These are phyloP conservation scores for Planoprotostelium fungivorum DNA, from an alignment of 78 protist species.

Conservation along the genomic window DNA sequence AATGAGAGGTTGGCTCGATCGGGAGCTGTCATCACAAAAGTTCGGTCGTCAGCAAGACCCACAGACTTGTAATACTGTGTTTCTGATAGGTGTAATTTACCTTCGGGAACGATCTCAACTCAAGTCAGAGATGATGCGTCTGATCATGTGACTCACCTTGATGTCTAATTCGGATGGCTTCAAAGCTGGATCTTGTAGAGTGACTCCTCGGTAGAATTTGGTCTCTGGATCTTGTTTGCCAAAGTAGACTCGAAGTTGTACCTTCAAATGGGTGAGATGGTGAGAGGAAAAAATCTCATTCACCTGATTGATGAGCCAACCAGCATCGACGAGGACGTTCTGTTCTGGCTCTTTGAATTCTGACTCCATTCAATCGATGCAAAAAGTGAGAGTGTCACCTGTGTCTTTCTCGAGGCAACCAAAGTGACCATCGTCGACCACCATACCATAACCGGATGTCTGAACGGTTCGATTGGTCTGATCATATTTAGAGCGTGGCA, in stretches of 20 bases:
- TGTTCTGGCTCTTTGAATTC: background rate
- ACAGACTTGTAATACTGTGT: background rate
- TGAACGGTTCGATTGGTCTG: background rate
- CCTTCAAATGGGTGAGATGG: background rate
- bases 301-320: background rate
- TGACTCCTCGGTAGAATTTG: background rate
- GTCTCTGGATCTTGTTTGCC: background rate
- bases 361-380: too few species aligned
- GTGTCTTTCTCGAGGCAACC: background rate
- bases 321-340: background rate
- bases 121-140: background rate
- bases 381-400: background rate
- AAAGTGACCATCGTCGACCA: background rate
- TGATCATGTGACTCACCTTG: background rate
- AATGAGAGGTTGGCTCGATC: background rate
- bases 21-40: background rate
- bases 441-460: background rate
- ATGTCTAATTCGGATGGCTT: background rate
- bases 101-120: background rate
- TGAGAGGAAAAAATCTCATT: background rate
- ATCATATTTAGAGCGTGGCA: background rate
- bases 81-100: background rate
- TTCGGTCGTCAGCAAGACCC: background rate
- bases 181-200: background rate
- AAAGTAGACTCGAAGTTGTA: background rate